Conservation (phyloP, 2,329 filamentous ascomycete genomes). For the Sporothrix protearum region DNA sequence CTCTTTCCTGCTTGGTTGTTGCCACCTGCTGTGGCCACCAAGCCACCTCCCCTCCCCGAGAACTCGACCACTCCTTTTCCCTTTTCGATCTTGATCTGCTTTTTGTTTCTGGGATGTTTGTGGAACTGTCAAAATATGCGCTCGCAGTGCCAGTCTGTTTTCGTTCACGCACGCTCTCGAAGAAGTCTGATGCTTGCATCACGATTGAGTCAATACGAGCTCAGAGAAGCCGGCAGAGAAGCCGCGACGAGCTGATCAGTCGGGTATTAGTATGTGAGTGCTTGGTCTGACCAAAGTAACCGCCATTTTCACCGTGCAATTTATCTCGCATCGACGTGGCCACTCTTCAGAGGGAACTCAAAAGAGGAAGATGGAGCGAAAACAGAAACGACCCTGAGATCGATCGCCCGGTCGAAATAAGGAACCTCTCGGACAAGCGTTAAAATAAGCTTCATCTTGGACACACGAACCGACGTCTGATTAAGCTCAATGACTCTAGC, state of each 20-base stretch:
- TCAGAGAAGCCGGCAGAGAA: background rate
- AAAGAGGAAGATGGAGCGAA: background rate
- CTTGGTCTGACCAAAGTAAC: background rate
- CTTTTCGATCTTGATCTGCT: background rate
- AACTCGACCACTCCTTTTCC: background rate
- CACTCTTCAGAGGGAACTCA: background rate
- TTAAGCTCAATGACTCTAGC: conserved; percentile 12
- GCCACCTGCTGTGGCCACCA: background rate
- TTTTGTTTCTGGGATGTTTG: background rate
- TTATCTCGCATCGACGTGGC: background rate
- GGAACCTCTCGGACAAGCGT: background rate
- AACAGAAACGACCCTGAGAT: background rate
- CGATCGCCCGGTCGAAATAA: background rate
- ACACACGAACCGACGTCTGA: conserved; percentile 11
- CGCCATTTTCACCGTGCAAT: background rate
- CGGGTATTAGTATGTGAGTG: background rate
- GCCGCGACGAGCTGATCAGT: background rate
- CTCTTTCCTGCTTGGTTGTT: background rate
- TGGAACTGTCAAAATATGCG: background rate
- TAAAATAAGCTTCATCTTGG: background rate
- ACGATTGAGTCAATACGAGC: background rate
- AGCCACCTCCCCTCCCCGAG: background rate
- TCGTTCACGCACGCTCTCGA: background rate
- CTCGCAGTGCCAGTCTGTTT: background rate
- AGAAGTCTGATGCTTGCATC: background rate